Conservation (phyloP, 108 stramenopile species). For the Stephanodiscus triporus region DNA sequence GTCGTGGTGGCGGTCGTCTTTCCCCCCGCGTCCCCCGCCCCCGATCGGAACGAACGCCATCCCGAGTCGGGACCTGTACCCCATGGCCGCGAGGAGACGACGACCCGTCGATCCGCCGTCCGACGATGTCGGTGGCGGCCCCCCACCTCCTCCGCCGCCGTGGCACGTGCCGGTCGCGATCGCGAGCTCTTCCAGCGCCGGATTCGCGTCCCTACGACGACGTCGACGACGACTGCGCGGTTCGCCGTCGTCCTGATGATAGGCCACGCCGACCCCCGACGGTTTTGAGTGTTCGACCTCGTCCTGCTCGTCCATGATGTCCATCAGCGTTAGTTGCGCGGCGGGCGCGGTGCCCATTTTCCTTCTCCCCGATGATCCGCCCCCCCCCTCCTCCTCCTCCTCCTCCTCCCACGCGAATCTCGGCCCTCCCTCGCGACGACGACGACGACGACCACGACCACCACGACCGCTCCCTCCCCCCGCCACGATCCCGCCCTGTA, state of each 20-base stretch:
- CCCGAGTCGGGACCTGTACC: conserved; percentile 64
- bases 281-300: too few species aligned
- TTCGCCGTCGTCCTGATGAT: not conserved
- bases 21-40: too few species aligned
- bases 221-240: not conserved
- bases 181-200: conserved; percentile 42
- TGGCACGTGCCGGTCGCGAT: not conserved
- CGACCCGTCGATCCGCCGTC: conserved; percentile 52
- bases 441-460: not conserved
- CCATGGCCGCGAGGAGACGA: conserved; percentile 61
- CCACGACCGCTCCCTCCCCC: not conserved
- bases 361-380: conserved; percentile 13
- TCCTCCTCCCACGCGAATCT: conserved; percentile 33
- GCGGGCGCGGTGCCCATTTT: too few species aligned
- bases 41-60: conserved; percentile 52
- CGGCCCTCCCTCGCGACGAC: conserved; percentile 15
- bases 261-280: too few species aligned
- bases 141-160: not conserved
- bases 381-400: conserved; percentile 15
- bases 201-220: conserved; percentile 10
- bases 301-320: conserved; percentile 54
- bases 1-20: too few species aligned
- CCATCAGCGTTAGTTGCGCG: conserved; percentile 27
- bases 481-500: conserved; percentile 18
- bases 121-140: not conserved